phyloP scores from a whole-genome alignment of 176 grass and related monocot genomes.

The Eleusine coracana region DNA sequence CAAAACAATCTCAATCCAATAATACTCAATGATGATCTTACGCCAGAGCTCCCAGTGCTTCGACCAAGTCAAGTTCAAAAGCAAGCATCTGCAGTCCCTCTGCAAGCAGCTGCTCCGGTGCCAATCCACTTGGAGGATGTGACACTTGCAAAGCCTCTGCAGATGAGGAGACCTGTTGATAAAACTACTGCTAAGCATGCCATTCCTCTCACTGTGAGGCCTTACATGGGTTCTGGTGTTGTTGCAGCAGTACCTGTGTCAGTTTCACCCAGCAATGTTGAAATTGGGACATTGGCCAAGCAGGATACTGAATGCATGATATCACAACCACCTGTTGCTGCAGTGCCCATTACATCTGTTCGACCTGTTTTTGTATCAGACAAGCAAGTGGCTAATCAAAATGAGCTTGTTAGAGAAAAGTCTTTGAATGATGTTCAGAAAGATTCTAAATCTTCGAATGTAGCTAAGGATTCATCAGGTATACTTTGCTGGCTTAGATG shows the following conservation, averaged over 20 bases:
- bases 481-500: slow-evolving; percentile 33
- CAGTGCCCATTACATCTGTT: slow-evolving; percentile 19
- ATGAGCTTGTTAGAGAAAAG: slow-evolving; percentile 35
- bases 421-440: slow-evolving; percentile 33
- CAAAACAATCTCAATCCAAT: slow-evolving; percentile 40
- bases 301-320: slow-evolving; percentile 19
- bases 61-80: slow-evolving; percentile 40
- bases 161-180: slow-evolving; percentile 59
- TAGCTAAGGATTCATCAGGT: slow-evolving; percentile 48
- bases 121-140: slow-evolving; percentile 50
- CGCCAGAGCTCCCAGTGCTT: slow-evolving; percentile 49
- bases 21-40: slow-evolving; percentile 48
- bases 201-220: slow-evolving; percentile 27
- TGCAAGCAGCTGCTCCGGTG: slow-evolving; percentile 36
- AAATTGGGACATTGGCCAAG: slow-evolving; percentile 32
- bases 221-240: slow-evolving; percentile 46
- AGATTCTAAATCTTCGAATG: slow-evolving; percentile 36
- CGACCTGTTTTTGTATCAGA: slow-evolving; percentile 33
- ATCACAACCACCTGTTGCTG: slow-evolving; percentile 30
- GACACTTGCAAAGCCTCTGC: slow-evolving; percentile 60
- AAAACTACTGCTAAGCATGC: slow-evolving; percentile 36
- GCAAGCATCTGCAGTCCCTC: slow-evolving; percentile 43
- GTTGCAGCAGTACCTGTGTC: slow-evolving; percentile 49
- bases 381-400: slow-evolving; percentile 27
- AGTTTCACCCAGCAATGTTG: slow-evolving; percentile 34